Conservation (phyloP, 495 filamentous ascomycete genomes). For the Aspergillus diversus region DNA sequence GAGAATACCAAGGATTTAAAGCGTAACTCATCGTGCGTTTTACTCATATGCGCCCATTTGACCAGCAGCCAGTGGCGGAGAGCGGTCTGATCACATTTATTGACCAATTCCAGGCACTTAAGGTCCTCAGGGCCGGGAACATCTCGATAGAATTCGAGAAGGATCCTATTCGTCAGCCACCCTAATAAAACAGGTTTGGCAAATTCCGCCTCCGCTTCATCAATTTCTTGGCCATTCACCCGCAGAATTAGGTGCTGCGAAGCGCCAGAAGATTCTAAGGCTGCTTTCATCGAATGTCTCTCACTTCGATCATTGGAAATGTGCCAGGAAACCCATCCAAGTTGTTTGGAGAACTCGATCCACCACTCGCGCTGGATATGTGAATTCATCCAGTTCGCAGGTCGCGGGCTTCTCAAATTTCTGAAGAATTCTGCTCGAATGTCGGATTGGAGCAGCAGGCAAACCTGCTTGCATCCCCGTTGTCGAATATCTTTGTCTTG, state of each 20-base stretch:
- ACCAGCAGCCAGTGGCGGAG: conserved; percentile 22
- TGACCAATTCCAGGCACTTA: conserved; percentile 20
- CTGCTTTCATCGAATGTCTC: conserved; percentile 8
- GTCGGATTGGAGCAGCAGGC: conserved; percentile 20
- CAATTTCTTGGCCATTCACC: background rate
- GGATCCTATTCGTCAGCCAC: conserved; percentile 13
- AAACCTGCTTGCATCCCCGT: conserved; percentile 19
- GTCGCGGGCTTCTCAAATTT: conserved; percentile 5
- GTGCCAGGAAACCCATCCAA: conserved; percentile 39
- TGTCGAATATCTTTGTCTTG: conserved; percentile 13
- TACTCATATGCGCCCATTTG: conserved; percentile 22
- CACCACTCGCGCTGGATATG: conserved; percentile 20
- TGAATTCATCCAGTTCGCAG: conserved; percentile 20
- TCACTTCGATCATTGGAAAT: conserved; percentile 19
- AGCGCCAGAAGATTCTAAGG: conserved; percentile 14
- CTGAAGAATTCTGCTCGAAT: conserved; percentile 17
- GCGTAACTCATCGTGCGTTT: background rate
- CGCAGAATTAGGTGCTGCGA: background rate
- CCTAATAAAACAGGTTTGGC: conserved; percentile 13
- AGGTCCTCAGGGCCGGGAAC: background rate
- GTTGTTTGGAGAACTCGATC: conserved; percentile 25
- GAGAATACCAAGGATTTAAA: conserved; percentile 18
- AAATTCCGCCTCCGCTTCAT: background rate
- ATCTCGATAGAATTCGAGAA: background rate
- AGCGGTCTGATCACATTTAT: background rate